Conservation (phyloP, 345 rosid genomes). For the Crucihimalaya himalaica region DNA sequence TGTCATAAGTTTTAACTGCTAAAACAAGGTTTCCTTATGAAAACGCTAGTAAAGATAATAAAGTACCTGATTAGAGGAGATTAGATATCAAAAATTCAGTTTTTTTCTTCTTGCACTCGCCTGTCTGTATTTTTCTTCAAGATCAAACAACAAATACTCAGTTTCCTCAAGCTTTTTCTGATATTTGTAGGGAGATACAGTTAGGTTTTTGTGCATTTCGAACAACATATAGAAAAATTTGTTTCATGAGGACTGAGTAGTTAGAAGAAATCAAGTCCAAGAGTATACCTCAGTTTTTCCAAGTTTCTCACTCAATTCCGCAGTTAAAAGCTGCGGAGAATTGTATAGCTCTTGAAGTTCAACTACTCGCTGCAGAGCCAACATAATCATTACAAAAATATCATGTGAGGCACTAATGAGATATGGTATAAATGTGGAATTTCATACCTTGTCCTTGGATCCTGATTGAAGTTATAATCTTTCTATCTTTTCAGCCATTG, state of each 20-base stretch:
- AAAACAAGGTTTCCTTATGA: neutral
- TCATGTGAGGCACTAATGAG: neutral
- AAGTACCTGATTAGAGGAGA: constrained; percentile 87
- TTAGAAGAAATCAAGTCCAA: constrained; percentile 3
- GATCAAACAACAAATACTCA: constrained; percentile 74
- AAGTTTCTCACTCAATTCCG: constrained; percentile 76
- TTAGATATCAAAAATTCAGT: constrained; percentile 82
- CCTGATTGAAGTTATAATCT: constrained; percentile 86
- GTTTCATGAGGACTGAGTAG: neutral
- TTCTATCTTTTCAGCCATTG: constrained; percentile 97
- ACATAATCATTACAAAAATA: neutral
- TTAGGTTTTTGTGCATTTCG: constrained; percentile 26
- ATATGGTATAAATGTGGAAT: constrained; percentile 4
- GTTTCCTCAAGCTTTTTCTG: constrained; percentile 94
- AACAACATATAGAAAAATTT: neutral
- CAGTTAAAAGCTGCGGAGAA: constrained; percentile 70
- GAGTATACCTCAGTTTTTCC: constrained; percentile 76
- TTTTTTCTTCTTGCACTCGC: constrained; percentile 91
- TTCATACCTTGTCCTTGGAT: constrained; percentile 80
- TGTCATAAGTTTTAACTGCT: neutral
- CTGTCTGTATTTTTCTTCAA: constrained; percentile 90
- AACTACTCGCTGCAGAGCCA: constrained; percentile 62
- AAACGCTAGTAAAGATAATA: neutral
- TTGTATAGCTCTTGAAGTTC: constrained; percentile 89
- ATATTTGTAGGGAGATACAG: constrained; percentile 29